Conservation (phyloP, 2,329 filamentous ascomycete genomes). For the Trichoderma brevicompactum region DNA sequence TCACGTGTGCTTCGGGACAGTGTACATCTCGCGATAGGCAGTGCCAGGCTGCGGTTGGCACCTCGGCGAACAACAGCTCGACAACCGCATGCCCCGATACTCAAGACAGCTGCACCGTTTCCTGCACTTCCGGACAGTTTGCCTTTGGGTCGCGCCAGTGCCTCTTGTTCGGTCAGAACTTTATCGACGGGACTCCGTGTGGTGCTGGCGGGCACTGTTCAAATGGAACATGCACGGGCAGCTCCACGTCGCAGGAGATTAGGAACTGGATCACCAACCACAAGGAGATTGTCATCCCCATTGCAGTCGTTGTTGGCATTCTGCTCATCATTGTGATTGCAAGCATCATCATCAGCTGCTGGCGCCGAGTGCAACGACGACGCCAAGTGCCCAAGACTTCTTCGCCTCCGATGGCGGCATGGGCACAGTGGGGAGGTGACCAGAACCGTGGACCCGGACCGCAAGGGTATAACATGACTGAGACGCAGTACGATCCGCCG, state of each 20-base stretch:
- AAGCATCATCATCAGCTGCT: conserved; percentile 64
- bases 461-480: not conserved
- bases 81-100: conserved; percentile 72
- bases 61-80: conserved; percentile 71
- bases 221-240: conserved; percentile 78
- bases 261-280: conserved; percentile 76
- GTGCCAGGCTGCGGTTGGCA: conserved; percentile 83
- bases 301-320: conserved; percentile 72
- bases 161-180: conserved; percentile 83
- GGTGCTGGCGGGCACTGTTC: conserved; percentile 76
- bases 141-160: conserved; percentile 53
- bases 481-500: conserved; percentile 17
- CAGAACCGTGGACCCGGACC: not conserved
- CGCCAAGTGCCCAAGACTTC: conserved; percentile 36
- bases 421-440: conserved; percentile 25
- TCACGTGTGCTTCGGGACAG: conserved; percentile 87
- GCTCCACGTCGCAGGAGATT: conserved; percentile 71
- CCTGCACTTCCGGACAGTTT: conserved; percentile 62
- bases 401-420: conserved; percentile 30
- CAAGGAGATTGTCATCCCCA: conserved; percentile 80
- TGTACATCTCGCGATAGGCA: conserved; percentile 92
- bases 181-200: conserved; percentile 88
- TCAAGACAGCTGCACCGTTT: conserved; percentile 67
- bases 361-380: conserved; percentile 36
- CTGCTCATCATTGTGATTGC: conserved; percentile 71